Conservation (phyloP, 805 yeast genomes). For the Naumovozyma castellii region DNA sequence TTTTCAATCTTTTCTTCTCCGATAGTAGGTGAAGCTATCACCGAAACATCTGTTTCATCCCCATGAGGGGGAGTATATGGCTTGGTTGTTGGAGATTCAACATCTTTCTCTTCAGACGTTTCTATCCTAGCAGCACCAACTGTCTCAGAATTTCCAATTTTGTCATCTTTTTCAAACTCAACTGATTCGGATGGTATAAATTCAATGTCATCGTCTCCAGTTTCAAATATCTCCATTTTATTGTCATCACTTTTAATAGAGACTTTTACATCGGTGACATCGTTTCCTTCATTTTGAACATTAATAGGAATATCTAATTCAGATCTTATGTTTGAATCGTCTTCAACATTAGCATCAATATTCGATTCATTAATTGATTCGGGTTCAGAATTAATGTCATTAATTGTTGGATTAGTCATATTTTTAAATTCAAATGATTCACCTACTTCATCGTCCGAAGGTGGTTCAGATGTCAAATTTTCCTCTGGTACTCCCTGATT, state of each 20-base stretch:
- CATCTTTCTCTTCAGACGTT: no score
- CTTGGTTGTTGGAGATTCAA: no score
- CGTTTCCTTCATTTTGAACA: background rate
- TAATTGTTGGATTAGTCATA: slow-evolving; percentile 1
- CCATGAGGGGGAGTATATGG: background rate
- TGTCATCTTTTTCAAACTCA: background rate
- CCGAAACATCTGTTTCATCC: background rate
- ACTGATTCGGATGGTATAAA: background rate
- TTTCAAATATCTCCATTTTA: background rate
- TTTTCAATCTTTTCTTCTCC: background rate
- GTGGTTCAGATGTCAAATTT: slow-evolving; percentile 6
- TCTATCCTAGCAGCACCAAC: no score
- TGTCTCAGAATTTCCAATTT: background rate
- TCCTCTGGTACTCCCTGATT: background rate
- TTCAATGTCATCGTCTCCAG: background rate
- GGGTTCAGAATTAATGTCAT: background rate
- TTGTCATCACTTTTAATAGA: background rate
- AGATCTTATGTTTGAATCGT: background rate
- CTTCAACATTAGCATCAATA: background rate
- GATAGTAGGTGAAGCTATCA: slow-evolving; percentile 4
- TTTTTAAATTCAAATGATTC: background rate
- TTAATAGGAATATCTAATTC: no score
- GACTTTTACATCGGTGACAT: background rate
- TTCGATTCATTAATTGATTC: background rate
- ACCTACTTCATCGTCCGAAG: slow-evolving; percentile 2